Base-by-base conservation (phyloP, 2,329 filamentous ascomycete species). In the Plenodomus lindquistii region DNA sequence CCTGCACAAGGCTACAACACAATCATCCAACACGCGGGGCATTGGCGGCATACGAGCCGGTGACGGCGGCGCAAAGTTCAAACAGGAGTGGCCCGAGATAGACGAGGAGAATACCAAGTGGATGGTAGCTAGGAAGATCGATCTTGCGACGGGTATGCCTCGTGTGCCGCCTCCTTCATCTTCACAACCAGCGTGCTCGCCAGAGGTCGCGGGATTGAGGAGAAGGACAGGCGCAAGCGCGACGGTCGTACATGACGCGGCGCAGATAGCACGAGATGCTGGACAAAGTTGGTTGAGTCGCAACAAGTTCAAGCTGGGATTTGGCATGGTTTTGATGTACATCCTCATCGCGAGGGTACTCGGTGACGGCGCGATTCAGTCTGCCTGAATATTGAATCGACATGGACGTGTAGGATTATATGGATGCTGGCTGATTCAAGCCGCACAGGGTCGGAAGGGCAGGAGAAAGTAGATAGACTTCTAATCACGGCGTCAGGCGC, bases 41-140 rank as follows among this genome's bases (percentile, higher is more conserved):
- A 90, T 95, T 54, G 86, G 84, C 22, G 83, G 83, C 37, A 82
- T 97, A 66, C 95, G 92, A 73, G 88, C 88, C 2, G 94, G 94
- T 18, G 94, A 99, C 67, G 92, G 92, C 11, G 94, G 94, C 3
- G 84, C 87, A 63, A 96, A 95, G 75, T 99, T 99, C 72, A 83
- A 85, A 46, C 79, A 83, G 10, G 91, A 97, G 75, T 99, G 92
- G 91, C 85, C 90, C 15, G 93, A 97, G 39, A 67, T 96, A 18
- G 91, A 99, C 68, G 78, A 82, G 55, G 89, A 94, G 77, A 99
- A 99, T 69, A 89, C 87, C 85, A 85, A 85, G 64, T 97, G 90
- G 91, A 95, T 99, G 80, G 85, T 85, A 67, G 85, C 91, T 66
- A 85, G 89, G 67, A 84, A 85, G 57, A 85, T 99, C 59, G 91